These are phyloP conservation scores for Heliamphora pulchella DNA, from an alignment of 179 eudicot genomes.

Conservation along the genomic window DNA sequence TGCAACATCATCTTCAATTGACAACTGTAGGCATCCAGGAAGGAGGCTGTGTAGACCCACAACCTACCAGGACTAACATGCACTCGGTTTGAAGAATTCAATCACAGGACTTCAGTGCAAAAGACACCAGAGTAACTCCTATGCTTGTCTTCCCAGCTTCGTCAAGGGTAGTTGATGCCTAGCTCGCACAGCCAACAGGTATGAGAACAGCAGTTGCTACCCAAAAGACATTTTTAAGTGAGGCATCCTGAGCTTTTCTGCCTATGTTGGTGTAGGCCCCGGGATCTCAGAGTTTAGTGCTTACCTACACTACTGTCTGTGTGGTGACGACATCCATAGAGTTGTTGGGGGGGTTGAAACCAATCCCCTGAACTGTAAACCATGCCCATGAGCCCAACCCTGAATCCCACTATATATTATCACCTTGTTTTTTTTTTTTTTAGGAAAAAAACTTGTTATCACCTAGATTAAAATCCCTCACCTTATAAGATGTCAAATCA, in stretches of 20 bases:
- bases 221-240: neutral
- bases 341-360: neutral
- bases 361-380: no score
- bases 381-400: no score
- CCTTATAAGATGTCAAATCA: no score
- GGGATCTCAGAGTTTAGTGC: neutral
- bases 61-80: neutral
- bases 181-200: neutral
- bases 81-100: constrained; percentile 1
- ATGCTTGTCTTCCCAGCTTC: neutral
- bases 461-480: no score
- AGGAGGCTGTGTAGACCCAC: neutral
- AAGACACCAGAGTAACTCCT: neutral
- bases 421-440: no score
- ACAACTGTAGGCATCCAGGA: neutral
- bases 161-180: neutral
- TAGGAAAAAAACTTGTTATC: no score
- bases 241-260: neutral
- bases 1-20: neutral
- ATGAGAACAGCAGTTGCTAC: neutral
- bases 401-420: no score
- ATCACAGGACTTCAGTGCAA: neutral
- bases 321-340: neutral
- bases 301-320: neutral
- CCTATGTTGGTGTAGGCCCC: neutral